A percentile compares a stretch with the other conserved stretches of the same genome.
Conservation (phyloP, 2,329 filamentous ascomycete species). For the Sporothrix luriei region DNA sequence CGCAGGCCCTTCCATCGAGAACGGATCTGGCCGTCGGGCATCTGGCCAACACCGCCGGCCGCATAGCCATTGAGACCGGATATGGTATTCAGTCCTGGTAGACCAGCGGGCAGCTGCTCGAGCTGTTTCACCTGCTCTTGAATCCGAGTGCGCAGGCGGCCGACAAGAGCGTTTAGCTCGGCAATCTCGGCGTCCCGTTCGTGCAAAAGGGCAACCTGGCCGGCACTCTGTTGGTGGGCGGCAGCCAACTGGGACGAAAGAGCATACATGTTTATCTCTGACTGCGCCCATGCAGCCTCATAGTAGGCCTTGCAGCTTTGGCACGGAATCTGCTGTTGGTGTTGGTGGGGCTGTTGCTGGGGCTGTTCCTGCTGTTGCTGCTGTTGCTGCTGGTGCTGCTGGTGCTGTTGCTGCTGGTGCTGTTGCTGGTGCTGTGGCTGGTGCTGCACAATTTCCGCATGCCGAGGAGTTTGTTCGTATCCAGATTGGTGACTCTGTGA, state of each 20-base stretch:
- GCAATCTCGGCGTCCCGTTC: slow-evolving; percentile 27
- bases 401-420: slow-evolving; percentile 14
- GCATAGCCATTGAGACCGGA: neutral
- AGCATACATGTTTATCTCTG: slow-evolving; percentile 6
- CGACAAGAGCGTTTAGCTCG: slow-evolving; percentile 22
- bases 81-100: neutral
- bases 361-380: neutral
- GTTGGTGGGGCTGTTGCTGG: neutral
- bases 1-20: slow-evolving; percentile 27
- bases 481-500: neutral
- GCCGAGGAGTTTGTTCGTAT: neutral
- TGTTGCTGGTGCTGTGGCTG: neutral
- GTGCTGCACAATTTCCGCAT: neutral
- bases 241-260: slow-evolving; percentile 12
- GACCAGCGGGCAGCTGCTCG: slow-evolving; percentile 16
- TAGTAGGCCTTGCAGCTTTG: slow-evolving; percentile 3
- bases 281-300: slow-evolving; percentile 16
- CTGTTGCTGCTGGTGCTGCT: neutral
- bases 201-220: slow-evolving; percentile 21
- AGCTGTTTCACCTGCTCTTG: slow-evolving; percentile 29
- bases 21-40: slow-evolving; percentile 30
- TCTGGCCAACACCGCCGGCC: neutral
- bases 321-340: slow-evolving; percentile 13
- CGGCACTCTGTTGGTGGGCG: slow-evolving; percentile 20
- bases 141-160: slow-evolving; percentile 28